These are phyloP conservation scores for Escallonia rubra DNA, from an alignment of 129 eudicot species.

Conservation along the genomic window DNA sequence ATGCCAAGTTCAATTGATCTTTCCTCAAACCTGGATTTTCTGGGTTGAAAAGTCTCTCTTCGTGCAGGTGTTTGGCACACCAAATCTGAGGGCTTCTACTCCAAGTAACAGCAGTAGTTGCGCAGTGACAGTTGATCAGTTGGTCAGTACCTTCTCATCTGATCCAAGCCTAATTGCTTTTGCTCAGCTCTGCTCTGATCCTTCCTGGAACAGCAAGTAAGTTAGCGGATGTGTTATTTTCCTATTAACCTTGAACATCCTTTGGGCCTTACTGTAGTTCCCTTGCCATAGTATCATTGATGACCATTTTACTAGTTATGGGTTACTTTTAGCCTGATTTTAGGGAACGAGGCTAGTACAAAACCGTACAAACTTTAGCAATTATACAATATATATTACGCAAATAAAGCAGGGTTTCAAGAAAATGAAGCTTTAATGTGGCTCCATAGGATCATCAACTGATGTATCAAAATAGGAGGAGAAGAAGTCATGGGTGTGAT, in stretches of 20 bases:
- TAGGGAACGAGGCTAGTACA: no score
- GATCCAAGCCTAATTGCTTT: slow-evolving; percentile 96
- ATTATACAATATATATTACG: no score
- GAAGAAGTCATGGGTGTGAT: no score
- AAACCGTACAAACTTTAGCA: no score
- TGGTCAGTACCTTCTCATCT: slow-evolving; percentile 94
- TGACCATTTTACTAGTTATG: background rate
- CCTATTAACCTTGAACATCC: background rate
- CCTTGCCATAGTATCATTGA: background rate
- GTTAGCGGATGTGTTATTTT: background rate
- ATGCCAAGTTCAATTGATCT: background rate
- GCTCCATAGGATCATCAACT: no score
- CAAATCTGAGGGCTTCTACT: slow-evolving; percentile 44
- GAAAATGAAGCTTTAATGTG: no score
- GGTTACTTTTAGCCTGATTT: no score
- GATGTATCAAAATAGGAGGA: no score
- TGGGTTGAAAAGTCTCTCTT: background rate
- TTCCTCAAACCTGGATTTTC: background rate
- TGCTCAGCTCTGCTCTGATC: slow-evolving; percentile 85
- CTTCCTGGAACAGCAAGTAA: slow-evolving; percentile 73
- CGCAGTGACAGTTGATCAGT: slow-evolving; percentile 71
- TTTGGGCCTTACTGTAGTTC: background rate
- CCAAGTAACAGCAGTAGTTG: slow-evolving; percentile 30
- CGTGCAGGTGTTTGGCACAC: slow-evolving; percentile 70
- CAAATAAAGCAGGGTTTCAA: no score